Base-by-base conservation (phyloP, 106 monocot genomes). In the Iris macrosiphon region DNA sequence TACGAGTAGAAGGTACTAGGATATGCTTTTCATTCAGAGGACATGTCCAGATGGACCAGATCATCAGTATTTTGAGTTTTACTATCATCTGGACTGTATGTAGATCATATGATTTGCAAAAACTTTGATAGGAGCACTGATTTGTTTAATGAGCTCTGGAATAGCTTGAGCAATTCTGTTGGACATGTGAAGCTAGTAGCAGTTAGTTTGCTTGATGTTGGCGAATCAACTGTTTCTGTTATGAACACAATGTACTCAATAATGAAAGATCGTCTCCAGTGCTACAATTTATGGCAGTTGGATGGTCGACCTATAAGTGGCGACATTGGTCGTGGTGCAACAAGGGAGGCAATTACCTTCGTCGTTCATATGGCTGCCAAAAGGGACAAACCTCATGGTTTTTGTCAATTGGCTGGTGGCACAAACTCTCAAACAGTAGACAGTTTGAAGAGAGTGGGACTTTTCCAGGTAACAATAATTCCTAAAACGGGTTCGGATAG, bases 241-340 rank as follows among this genome's bases (percentile, higher is more conserved):
- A 95, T 95, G 94, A 51, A 68, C 45, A 29, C 46, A 40, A 66
- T 95, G 43, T 89, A 73, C 56, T 71, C 69, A 45, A 81, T 72
- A 44, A 89, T 95, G 84, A 26, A 85, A 57, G 17, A 72, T 47
- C 30, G 47, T 44, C 76, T 74, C 73, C 67, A 52, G 14, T 68
- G 78, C 21, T 68, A 79, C 65, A 95, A 95, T 59, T 70, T 95
- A 63, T 95, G 94, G 94, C 94, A 95, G 94, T 68, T 95, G 55
- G 94, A 95, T 82, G 94, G 94, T 16, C 84, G 89, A 14, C 89
- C 88, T 8, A 95, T 95, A 89, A 95, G 89, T 66, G 94, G 94
- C 28, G 94, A 95, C 39, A 89, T 95, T 58, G 94, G 94, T 55
- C 61, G 61, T 69, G 89, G 94, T 60, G 78, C 89, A 61, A 95